Evolutionary conservation across 805 yeast species (phyloP), one percentile per base, ranked within the genome.

Genomic region (Candida taoyuanica): DNA sequence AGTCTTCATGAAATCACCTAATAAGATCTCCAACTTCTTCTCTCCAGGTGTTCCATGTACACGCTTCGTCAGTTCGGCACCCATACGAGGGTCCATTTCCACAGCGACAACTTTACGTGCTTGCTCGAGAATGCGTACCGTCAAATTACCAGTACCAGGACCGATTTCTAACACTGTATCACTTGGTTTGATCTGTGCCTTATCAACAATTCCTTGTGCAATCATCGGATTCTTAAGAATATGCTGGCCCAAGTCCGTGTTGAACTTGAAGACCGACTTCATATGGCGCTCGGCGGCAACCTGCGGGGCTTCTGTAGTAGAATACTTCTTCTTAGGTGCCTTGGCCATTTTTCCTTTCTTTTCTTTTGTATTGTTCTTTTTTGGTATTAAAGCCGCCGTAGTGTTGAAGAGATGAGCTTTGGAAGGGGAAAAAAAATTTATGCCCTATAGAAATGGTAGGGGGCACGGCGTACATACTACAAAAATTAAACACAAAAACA

Each of bases 61-160:
- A 69, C 98, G 81, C 62, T 93, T 93, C 9, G 97, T 87, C 53
- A 93, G 71, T 63, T 93, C 98, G 0, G 98, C 98, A 3, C 98
- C 98, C 98, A 93, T 93, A 66, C 97, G 73, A n/a, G 98, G 98
- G 65, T 93, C 98, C 87, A 89, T 89, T 67, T 93, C 98, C 37
- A 85, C 93, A 0, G 98, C 98, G 33, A 86, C 75, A n/a, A 91
- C 97, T 52, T 86, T 88, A 40, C 85, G 73, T 0, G 97, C 98
- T 60, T 88, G 83, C 52, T 91, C 97, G 39, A 93, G 64, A 26
- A 93, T 93, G 45, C 94, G 73, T 26, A 91, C 95, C 0, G 98
- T 93, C 64, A 93, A 71, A 56, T 93, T 93, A 68, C 98, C 98
- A 0, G 98, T 93, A 77, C 98, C 98, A 3, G 98, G 98, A 54